These are phyloP conservation scores for Populus euphratica DNA, from an alignment of 345 rosid genomes.

Conservation along the genomic window DNA sequence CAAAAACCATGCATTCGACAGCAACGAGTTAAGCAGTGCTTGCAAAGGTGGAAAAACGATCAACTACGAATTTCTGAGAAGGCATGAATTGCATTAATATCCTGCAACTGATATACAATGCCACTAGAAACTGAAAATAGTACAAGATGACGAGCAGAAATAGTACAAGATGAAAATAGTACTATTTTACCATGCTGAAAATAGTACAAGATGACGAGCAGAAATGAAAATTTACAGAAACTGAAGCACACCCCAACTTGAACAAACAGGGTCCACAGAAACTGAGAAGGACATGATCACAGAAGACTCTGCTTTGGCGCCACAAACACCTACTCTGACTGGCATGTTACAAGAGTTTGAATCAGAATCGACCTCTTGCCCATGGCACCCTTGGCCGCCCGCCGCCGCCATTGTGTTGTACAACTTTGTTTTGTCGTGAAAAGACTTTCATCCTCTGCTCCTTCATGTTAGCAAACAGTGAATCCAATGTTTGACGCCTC, in stretches of 20 bases:
- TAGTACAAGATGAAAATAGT: neutral
- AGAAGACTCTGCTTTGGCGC: neutral
- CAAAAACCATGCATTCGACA: neutral
- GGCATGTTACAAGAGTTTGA: neutral
- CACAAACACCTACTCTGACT: neutral
- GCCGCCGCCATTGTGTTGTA: conserved; percentile 26
- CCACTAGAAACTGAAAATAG: neutral
- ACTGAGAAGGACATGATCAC: neutral
- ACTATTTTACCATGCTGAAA: neutral
- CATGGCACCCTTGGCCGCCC: conserved; percentile 45
- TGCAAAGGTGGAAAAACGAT: neutral
- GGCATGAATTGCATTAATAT: neutral
- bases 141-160: neutral
- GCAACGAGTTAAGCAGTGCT: neutral
- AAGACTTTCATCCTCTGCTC: conserved; percentile 61
- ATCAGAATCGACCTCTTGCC: conserved; percentile 57
- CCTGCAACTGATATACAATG: conserved; percentile 3
- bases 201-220: neutral
- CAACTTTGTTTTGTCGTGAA: conserved; percentile 26
- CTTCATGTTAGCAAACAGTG: conserved; percentile 77
- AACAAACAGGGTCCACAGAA: neutral
- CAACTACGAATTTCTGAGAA: neutral
- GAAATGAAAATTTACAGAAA: neutral
- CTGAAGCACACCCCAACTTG: neutral
- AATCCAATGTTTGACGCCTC: conserved; percentile 73